Base-by-base conservation (phyloP, 345 rosid species). In the Eucalyptus polyanthemos region DNA sequence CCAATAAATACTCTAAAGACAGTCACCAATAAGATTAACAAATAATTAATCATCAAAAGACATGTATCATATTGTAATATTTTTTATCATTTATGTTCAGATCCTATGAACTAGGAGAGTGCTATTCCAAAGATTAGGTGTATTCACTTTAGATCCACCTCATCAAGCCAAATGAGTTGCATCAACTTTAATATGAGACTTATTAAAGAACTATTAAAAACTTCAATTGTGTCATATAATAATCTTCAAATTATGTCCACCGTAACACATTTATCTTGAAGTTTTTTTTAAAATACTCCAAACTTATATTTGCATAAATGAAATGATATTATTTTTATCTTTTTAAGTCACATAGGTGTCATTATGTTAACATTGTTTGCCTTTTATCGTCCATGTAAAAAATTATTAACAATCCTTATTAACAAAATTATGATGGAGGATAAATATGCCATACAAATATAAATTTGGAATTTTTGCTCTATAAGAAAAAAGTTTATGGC, bases 291-390 rank as follows among this genome's bases (percentile, higher is more conserved):
- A 53, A 53, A 3, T 21, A 19, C 58, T 21, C 58, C 58, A 53
- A 53, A 53, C 58, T 53, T 53, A 53, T 53, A 4, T 21, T 8
- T 21, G 58, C 2, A 53, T 56, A 56, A 56, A 56, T 56, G 29
- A 56, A 56, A 56, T 25, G 3, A 56, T 24, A 56, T 56, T 56
- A 9, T 24, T 56, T 56, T 56, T 24, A 9, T 56, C 0, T 56
- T 10, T 11, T 56, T 56, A 56, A 56, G 29, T 56, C 29, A 9
- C 3, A 0, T 24, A 2, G 6, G 29, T 1, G 0, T 56, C 1
- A 1, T 13, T 29, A 0, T 56, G 29, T 10, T 22, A 56, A 56
- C 0, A 56, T 0, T 2, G 3, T 22, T 56, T 56, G 62, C 62
- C 29, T 56, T 56, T 24, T 11, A 56, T 56, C 6, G 0, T 56